Conservation (phyloP, 306 rosid species). For the Carpinus fangiana region DNA sequence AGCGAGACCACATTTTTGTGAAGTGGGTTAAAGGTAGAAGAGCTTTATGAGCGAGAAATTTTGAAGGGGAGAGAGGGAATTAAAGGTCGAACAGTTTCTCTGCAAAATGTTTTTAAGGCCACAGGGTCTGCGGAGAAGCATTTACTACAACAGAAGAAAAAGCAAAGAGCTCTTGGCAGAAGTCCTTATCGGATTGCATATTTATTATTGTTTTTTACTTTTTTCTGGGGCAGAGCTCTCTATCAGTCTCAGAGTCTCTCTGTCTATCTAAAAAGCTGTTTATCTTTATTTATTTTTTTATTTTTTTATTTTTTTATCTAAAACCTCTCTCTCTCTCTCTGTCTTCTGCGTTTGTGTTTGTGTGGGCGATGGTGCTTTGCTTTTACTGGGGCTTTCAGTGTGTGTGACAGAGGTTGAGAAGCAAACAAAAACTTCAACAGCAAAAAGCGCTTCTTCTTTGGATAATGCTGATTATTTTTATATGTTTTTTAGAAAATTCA, state of each 20-base stretch:
- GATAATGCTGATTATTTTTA: conserved; percentile 45
- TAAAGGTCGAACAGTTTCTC: conserved; percentile 37
- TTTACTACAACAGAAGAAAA: conserved; percentile 28
- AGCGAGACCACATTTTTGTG: conserved; percentile 41
- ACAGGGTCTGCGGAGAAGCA: conserved; percentile 29
- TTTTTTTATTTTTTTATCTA: too few species aligned
- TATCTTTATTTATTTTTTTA: conserved; percentile 29
- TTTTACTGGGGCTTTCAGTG: conserved; percentile 31
- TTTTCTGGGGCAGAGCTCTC: conserved; percentile 15
- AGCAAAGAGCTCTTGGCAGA: conserved; percentile 33
- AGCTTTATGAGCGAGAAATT: neutral
- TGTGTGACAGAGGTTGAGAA: conserved; percentile 35
- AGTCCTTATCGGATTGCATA: conserved; percentile 69
- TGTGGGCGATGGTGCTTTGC: conserved; percentile 42
- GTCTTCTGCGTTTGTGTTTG: conserved; percentile 10
- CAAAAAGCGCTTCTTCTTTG: conserved; percentile 45
- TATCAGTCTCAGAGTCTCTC: conserved; percentile 30
- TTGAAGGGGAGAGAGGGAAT: conserved; percentile 16
- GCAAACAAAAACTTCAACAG: conserved; percentile 49
- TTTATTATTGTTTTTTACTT: conserved; percentile 33
- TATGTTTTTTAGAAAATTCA: neutral
- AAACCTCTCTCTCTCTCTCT: conserved; percentile 25
- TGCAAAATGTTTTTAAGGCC: conserved; percentile 36
- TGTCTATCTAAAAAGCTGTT: conserved; percentile 1
- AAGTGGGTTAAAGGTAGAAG: conserved; percentile 23